Base-by-base conservation (phyloP, 2,329 filamentous ascomycete species). In the Pseudogymnoascus sp. region DNA sequence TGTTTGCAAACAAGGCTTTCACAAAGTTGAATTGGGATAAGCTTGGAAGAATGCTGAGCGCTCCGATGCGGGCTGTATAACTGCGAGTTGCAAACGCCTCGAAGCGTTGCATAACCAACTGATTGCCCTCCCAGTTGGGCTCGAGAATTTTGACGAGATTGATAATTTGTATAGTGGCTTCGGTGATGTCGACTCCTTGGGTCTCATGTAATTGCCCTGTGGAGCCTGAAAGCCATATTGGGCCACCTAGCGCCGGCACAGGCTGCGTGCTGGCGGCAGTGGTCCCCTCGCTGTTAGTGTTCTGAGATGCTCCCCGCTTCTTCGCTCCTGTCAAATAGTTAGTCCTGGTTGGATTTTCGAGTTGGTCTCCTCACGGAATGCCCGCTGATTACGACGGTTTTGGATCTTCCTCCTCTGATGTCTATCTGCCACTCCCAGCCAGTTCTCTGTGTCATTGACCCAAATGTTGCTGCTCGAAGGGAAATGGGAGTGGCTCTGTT, bases 21-120 rank as follows among this genome's bases (percentile, higher is more conserved):
- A 39, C 2, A 39, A 39, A 16, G 37, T 39, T 39, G 37, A 39
- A 39, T 39, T 39, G 14, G 6, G 39, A 63, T 8, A 51, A 41
- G 36, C 61, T 62, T 13, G 61, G 61, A 54, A 54, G 61, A 48
- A 62, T 21, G 23, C 23, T 62, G 21, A 54, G 36, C 11, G 61
- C 39, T 54, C 39, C 21, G 21, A 62, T 62, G 23, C 39, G 61
- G 34, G 61, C 61, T 54, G 61, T 62, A 21, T 62, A 62, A 14
- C 61, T 62, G 16, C 13, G 61, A 23, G 39, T 62, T 48, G 61
- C 61, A 62, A 62, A 62, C n/a, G 16, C 39, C 16, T 62, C 61
- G 11, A 62, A 62, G 10, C 39, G 61, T 31, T 48, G 16, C 61
- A 62, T 62, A n/a, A 62, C 14, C 4, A 62, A 39, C 41, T n/a